phyloP scores from a whole-genome alignment of 2,329 filamentous ascomycete species.

The Emergomyces pasteurianus region DNA sequence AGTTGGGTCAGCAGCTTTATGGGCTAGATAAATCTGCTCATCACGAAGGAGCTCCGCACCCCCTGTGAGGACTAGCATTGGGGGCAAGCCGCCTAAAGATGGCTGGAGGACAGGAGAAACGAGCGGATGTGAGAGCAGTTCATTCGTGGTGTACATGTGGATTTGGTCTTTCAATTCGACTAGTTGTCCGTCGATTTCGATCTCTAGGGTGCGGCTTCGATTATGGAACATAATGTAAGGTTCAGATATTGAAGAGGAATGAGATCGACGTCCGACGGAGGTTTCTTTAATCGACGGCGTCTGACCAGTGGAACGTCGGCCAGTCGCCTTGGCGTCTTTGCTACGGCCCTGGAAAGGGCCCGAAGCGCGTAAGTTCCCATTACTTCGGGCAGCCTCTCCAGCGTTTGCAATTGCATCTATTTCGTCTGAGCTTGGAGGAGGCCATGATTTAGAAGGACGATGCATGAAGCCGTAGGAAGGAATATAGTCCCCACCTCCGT shows the following conservation, averaged over 20 bases:
- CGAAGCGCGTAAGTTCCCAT: slow-evolving; percentile 7
- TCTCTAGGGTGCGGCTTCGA: slow-evolving; percentile 40
- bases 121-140: slow-evolving; percentile 71
- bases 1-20: slow-evolving; percentile 78
- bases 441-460: slow-evolving; percentile 82
- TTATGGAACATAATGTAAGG: slow-evolving; percentile 7
- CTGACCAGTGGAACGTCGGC: not conserved
- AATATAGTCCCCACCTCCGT: slow-evolving; percentile 73
- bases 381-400: slow-evolving; percentile 30
- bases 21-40: slow-evolving; percentile 88
- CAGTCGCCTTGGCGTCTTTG: not conserved
- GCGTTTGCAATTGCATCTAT: slow-evolving; percentile 37
- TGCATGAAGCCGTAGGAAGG: slow-evolving; percentile 81
- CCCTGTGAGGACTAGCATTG: slow-evolving; percentile 73
- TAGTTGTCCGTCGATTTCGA: slow-evolving; percentile 58
- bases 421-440: slow-evolving; percentile 74
- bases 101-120: slow-evolving; percentile 84
- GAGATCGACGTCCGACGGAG: not conserved
- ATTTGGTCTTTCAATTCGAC: slow-evolving; percentile 82
- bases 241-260: not conserved
- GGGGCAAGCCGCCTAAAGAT: slow-evolving; percentile 78
- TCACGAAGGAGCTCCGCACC: slow-evolving; percentile 83
- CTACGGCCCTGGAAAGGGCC: not conserved
- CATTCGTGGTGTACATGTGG: slow-evolving; percentile 76
- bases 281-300: not conserved